Evolutionary conservation across 192 early-diverging fungal species (phyloP).

Genomic region (Haplosporangium gracile): DNA sequence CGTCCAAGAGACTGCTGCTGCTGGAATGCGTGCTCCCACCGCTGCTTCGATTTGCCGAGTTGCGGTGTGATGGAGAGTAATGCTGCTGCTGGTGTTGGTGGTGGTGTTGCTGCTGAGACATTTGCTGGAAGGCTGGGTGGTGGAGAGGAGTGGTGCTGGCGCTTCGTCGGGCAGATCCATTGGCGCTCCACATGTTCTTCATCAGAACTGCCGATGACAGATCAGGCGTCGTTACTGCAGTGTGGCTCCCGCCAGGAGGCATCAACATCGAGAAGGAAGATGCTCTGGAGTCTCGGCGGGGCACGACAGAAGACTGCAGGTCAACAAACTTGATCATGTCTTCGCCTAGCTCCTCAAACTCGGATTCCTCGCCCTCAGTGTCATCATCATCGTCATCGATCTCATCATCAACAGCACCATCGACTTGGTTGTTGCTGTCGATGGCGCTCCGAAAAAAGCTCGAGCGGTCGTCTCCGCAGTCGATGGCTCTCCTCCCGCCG

Average conservation of each 20-base stretch:
- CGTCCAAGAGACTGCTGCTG: slow-evolving; percentile 17
- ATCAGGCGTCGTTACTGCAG: slow-evolving; percentile 19
- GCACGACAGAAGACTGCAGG: slow-evolving; percentile 31
- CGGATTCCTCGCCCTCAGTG: slow-evolving; percentile 46
- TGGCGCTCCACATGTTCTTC: slow-evolving; percentile 37
- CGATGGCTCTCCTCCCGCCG: slow-evolving; percentile 24
- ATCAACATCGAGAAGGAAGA: slow-evolving; percentile 16
- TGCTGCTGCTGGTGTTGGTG: slow-evolving; percentile 19
- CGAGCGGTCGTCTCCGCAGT: slow-evolving; percentile 30
- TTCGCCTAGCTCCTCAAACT: slow-evolving; percentile 50
- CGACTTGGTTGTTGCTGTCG: not conserved
- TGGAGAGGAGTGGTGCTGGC: slow-evolving; percentile 11
- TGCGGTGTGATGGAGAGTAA: not conserved
- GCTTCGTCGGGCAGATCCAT: slow-evolving; percentile 6
- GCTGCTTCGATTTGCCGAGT: slow-evolving; percentile 6
- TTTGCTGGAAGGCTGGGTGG: slow-evolving; percentile 10
- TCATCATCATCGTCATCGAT: slow-evolving; percentile 24
- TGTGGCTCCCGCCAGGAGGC: not conserved
- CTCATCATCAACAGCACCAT: slow-evolving; percentile 8
- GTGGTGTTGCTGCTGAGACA: not conserved
- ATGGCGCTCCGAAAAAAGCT: slow-evolving; percentile 7
- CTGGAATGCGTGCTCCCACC: not conserved
- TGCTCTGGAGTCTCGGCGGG: slow-evolving; percentile 30
- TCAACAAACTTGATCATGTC: slow-evolving; percentile 57
- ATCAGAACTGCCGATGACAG: slow-evolving; percentile 37